Evolutionary conservation across 306 rosid species (phyloP), one percentile per base, ranked within the genome.

Genomic region (Pterocarpus santalinus): DNA sequence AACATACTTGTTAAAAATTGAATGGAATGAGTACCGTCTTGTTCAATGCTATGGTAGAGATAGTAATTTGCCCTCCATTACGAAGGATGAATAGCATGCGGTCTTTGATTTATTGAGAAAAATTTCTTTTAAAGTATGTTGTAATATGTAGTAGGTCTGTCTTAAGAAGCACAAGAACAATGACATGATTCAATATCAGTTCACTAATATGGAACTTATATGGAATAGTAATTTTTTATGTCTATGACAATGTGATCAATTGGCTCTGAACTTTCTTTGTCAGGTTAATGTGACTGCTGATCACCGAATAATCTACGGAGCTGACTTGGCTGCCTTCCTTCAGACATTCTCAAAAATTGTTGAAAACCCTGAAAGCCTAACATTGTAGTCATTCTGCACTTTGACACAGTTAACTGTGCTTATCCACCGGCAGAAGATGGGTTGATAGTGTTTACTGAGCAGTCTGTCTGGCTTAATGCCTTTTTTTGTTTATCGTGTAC

Each of bases 241-340:
- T 57, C 12, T 70, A 13, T 46, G 9, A 36, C 33, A 15, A 15
- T 53, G 75, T 16, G n/a, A 72, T 46, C 30, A 13, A 38, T 73
- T 46, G 53, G 73, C 66, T 14, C 16, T 65, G 41, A 72, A 71
- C 44, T 73, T 63, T 52, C 47, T 85, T 78, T 58, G 58, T 80
- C 94, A 92, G 97, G 97, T 92, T 86, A 92, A 92, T 62, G 97
- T 89, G 69, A 92, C 97, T 10, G 93, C 90, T 58, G 97, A 90
- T 87, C 97, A 92, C 88, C 88, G 94, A 55, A 83, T 92, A 66
- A 75, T 92, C 36, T 92, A 90, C 75, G 97, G 97, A 49, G 97
- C 94, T 34, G 94, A 90, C 72, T 87, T 92, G 89, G 94, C 97
- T 12, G 90, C 90, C 60, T 90, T 92, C 90, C 92, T 90, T 60